Evolutionary conservation across 371 early-diverging fungal species (phyloP).

Genomic region (Catenaria anguillulae): DNA sequence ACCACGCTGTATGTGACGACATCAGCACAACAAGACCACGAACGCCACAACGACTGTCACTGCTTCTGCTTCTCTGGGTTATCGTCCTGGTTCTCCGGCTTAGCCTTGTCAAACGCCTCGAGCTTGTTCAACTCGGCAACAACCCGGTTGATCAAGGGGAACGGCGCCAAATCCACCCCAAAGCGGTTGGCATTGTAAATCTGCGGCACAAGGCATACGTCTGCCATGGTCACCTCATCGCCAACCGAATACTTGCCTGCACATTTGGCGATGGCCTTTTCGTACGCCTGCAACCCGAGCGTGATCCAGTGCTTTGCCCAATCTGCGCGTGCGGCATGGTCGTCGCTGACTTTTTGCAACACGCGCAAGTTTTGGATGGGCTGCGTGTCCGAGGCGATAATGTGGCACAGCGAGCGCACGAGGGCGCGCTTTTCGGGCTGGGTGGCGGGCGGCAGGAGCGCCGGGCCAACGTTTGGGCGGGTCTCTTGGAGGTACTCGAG

Average conservation of each 20-base stretch:
- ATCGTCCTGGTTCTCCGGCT: conserved; percentile 59
- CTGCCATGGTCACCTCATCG: conserved; percentile 69
- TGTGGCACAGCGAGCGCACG: conserved; percentile 53
- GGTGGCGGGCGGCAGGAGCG: conserved; percentile 57
- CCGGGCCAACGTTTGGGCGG: conserved; percentile 34
- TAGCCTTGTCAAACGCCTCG: conserved; percentile 50
- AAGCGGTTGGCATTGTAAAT: conserved; percentile 57
- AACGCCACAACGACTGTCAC: too few relatives aligned
- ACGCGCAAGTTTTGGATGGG: conserved; percentile 76
- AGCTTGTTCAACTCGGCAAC: conserved; percentile 30
- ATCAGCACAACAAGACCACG: too few relatives aligned
- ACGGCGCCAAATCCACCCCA: conserved; percentile 53
- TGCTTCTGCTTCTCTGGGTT: too few relatives aligned
- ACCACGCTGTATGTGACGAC: too few relatives aligned
- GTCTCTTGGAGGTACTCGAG: conserved; percentile 77
- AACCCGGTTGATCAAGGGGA: conserved; percentile 50
- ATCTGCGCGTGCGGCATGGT: conserved; percentile 30
- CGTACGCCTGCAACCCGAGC: conserved; percentile 52
- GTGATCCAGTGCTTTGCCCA: conserved; percentile 47
- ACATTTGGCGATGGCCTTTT: conserved; percentile 36
- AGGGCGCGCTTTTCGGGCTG: conserved; percentile 42
- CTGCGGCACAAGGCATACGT: conserved; percentile 65
- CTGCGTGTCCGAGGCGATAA: conserved; percentile 72
- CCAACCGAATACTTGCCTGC: conserved; percentile 66
- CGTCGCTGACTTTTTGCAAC: conserved; percentile 37